Conservation (phyloP, 164 flowering plant genomes). For the Aristolochia contorta region DNA sequence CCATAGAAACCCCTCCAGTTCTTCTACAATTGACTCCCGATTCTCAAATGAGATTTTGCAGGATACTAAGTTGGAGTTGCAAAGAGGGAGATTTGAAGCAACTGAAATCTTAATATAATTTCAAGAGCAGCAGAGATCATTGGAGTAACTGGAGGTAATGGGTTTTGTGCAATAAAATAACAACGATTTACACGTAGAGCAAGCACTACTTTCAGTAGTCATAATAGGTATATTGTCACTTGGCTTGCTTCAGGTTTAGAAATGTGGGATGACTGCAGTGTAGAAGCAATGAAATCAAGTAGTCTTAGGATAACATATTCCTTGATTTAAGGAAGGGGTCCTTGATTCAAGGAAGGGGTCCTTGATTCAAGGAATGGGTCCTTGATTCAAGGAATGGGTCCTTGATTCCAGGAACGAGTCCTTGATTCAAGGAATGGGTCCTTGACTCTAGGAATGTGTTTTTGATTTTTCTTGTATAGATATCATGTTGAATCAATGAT, state of each 20-base stretch:
- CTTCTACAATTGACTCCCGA: slow-evolving; percentile 67
- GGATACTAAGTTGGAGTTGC: slow-evolving; percentile 16
- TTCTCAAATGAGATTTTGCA: slow-evolving; percentile 51
- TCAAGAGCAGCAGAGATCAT: slow-evolving; percentile 88
- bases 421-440: too few relatives aligned
- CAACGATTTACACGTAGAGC: slow-evolving; percentile 59
- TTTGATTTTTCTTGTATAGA: too few relatives aligned
- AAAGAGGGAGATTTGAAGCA: slow-evolving; percentile 41
- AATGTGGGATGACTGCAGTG: slow-evolving; percentile 88
- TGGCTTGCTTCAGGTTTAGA: slow-evolving; percentile 92
- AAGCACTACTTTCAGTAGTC: slow-evolving; percentile 62
- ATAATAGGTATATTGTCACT: slow-evolving; percentile 63
- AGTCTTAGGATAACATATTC: too few relatives aligned
- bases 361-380: too few relatives aligned
- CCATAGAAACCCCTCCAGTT: slow-evolving; percentile 71
- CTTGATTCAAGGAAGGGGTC: too few relatives aligned
- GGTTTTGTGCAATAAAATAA: slow-evolving; percentile 84
- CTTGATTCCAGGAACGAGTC: too few relatives aligned
- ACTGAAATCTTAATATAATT: slow-evolving; percentile 83
- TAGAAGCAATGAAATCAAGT: slow-evolving; percentile 90
- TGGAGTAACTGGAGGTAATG: slow-evolving; percentile 83
- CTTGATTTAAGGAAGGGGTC: too few relatives aligned
- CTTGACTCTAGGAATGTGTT: too few relatives aligned
- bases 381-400: too few relatives aligned
- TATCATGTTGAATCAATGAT: too few relatives aligned